A percentile compares a stretch with the other conserved stretches of the same genome.
Conservation (phyloP, 2,329 filamentous ascomycete genomes). For the Microsporum audouinii region DNA sequence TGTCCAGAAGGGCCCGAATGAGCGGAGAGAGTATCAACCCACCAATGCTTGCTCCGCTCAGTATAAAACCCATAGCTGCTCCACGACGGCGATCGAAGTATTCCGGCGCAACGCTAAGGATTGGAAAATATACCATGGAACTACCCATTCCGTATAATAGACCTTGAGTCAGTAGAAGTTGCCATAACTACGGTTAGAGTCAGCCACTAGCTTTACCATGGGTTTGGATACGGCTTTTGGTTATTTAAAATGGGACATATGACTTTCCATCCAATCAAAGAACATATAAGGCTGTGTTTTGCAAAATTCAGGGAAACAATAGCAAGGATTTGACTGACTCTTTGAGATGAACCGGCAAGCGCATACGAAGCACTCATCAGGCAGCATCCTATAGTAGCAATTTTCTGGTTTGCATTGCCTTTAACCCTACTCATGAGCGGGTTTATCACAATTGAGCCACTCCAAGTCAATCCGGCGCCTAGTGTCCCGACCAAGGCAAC, state of each 20-base stretch:
- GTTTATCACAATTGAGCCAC: constrained; percentile 40
- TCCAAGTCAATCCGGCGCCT: constrained; percentile 41
- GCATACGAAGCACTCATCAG: constrained; percentile 27
- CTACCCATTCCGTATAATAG: constrained; percentile 30
- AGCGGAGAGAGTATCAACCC: constrained; percentile 30
- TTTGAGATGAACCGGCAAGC: constrained; percentile 8
- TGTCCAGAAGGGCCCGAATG: constrained; percentile 4
- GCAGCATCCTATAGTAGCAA: constrained; percentile 32
- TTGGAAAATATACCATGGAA: constrained; percentile 30
- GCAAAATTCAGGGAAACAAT: background rate
- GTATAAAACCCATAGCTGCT: constrained; percentile 31
- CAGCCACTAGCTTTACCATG: background rate
- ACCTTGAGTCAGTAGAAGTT: constrained; percentile 28
- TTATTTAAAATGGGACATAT: background rate
- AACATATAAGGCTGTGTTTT: no score
- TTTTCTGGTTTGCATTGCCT: constrained; percentile 28
- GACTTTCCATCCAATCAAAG: background rate
- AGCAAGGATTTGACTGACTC: background rate
- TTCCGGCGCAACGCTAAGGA: constrained; percentile 30
- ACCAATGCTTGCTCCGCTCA: constrained; percentile 29
- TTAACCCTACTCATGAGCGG: constrained; percentile 37
- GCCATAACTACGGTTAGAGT: constrained; percentile 21
- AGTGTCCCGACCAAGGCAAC: constrained; percentile 41
- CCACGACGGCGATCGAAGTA: constrained; percentile 30
- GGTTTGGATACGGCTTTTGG: background rate